Evolutionary conservation across 2,329 filamentous ascomycete species (phyloP).

Genomic region (Xylariaceae sp.): DNA sequence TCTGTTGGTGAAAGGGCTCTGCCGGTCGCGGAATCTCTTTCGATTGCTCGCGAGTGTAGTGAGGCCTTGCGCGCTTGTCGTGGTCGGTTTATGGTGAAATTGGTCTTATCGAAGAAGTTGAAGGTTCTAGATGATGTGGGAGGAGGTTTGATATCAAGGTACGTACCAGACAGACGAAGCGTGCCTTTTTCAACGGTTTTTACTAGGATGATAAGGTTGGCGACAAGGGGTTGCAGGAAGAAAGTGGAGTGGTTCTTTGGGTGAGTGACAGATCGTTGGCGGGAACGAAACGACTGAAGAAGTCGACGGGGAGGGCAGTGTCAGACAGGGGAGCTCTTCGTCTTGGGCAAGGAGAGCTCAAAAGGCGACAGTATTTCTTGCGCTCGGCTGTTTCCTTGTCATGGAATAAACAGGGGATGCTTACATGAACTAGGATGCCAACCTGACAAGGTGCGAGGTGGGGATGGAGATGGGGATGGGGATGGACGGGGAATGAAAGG

Average conservation of each 20-base stretch:
- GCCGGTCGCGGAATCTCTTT: slow-evolving; percentile 2
- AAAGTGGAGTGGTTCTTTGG: slow-evolving; percentile 30
- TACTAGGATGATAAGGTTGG: slow-evolving; percentile 28
- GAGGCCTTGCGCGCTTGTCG: not conserved
- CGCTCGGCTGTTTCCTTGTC: slow-evolving; percentile 22
- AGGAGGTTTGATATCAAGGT: slow-evolving; percentile 32
- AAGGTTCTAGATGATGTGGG: slow-evolving; percentile 17
- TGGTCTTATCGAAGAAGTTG: slow-evolving; percentile 11
- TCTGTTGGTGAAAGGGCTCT: not conserved
- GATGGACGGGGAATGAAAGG: not conserved
- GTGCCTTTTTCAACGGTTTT: slow-evolving; percentile 33
- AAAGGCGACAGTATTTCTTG: not conserved
- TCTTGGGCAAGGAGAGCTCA: slow-evolving; percentile 20
- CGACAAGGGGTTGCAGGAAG: slow-evolving; percentile 28
- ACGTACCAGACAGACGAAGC: slow-evolving; percentile 29
- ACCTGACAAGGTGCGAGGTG: slow-evolving; percentile 20
- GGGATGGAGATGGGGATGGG: not conserved
- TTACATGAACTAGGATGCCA: slow-evolving; percentile 26
- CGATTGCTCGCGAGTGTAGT: not conserved
- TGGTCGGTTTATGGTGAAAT: slow-evolving; percentile 9
- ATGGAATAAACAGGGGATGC: slow-evolving; percentile 13
- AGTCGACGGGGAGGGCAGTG: slow-evolving; percentile 13
- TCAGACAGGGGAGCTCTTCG: slow-evolving; percentile 13
- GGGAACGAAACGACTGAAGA: slow-evolving; percentile 31
- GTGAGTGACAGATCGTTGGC: slow-evolving; percentile 28